A percentile compares a stretch with the other conserved stretches of the same genome.
Evolutionary conservation across 805 yeast species (phyloP).

Genomic region (Debaryomyces tyrocola): DNA sequence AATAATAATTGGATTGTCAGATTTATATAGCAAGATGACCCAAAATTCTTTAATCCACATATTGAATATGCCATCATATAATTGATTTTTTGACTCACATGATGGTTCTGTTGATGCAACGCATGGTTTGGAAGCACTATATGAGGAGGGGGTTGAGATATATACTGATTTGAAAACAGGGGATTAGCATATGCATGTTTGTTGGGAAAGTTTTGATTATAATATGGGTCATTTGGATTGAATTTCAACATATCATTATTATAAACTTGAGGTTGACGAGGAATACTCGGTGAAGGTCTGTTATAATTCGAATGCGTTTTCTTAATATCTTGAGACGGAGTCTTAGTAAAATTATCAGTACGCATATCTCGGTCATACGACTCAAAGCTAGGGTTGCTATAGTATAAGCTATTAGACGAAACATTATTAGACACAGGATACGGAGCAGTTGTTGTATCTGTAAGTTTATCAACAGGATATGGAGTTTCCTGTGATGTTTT

Average conservation of each 20-base stretch:
- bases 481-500: neutral
- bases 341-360: neutral
- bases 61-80: slow-evolving; percentile 44
- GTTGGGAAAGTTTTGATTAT: neutral
- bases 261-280: neutral
- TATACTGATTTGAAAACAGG: slow-evolving; percentile 20
- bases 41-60: slow-evolving; percentile 66
- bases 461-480: slow-evolving; percentile 1
- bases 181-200: neutral
- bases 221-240: neutral
- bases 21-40: slow-evolving; percentile 76
- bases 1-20: slow-evolving; percentile 71
- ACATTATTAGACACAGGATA: slow-evolving; percentile 8
- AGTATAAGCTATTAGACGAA: neutral
- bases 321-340: neutral
- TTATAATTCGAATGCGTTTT: neutral
- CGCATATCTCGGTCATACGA: neutral
- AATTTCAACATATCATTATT: neutral
- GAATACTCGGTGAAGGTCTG: slow-evolving; percentile 1
- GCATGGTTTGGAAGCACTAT: slow-evolving; percentile 33
- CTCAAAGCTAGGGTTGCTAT: neutral
- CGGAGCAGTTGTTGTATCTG: slow-evolving; percentile 3
- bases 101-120: slow-evolving; percentile 18
- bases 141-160: neutral
- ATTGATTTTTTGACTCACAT: slow-evolving; percentile 12